phyloP scores from a whole-genome alignment of 768 basidiomycete species.

The Clathrus columnatus region DNA sequence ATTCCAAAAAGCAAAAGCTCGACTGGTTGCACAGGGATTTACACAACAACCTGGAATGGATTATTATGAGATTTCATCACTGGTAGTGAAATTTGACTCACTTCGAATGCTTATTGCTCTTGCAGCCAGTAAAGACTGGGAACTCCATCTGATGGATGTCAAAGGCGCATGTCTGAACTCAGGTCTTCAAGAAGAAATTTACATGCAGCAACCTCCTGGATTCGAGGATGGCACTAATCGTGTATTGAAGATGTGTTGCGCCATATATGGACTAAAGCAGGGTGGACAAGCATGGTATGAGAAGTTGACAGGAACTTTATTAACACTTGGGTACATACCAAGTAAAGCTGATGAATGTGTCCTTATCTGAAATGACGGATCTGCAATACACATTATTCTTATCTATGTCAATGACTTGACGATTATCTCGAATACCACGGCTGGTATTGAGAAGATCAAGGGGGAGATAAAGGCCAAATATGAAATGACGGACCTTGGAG shows the following conservation, averaged over 20 bases:
- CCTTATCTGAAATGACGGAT: slow-evolving; percentile 20
- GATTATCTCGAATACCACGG: background rate
- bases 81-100: slow-evolving; percentile 29
- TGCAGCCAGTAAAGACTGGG: slow-evolving; percentile 19
- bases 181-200: slow-evolving; percentile 26
- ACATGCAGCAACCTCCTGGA: slow-evolving; percentile 30
- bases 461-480: slow-evolving; percentile 9
- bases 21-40: background rate
- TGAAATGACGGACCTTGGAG: slow-evolving; percentile 14
- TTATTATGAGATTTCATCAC: slow-evolving; percentile 6
- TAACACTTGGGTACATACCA: background rate
- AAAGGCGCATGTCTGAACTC: slow-evolving; percentile 24
- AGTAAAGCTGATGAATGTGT: background rate
- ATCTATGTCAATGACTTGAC: slow-evolving; percentile 12
- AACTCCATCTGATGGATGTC: slow-evolving; percentile 25
- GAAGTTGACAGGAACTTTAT: slow-evolving; percentile 12
- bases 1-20: background rate
- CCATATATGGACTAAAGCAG: slow-evolving; percentile 35
- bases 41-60: background rate
- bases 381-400: slow-evolving; percentile 12
- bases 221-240: slow-evolving; percentile 19
- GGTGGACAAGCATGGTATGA: slow-evolving; percentile 27
- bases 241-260: slow-evolving; percentile 5
- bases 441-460: slow-evolving; percentile 6
- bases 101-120: slow-evolving; percentile 20